Conservation (phyloP, 352 stramenopile species). For the Pythium aphanidermatum region DNA sequence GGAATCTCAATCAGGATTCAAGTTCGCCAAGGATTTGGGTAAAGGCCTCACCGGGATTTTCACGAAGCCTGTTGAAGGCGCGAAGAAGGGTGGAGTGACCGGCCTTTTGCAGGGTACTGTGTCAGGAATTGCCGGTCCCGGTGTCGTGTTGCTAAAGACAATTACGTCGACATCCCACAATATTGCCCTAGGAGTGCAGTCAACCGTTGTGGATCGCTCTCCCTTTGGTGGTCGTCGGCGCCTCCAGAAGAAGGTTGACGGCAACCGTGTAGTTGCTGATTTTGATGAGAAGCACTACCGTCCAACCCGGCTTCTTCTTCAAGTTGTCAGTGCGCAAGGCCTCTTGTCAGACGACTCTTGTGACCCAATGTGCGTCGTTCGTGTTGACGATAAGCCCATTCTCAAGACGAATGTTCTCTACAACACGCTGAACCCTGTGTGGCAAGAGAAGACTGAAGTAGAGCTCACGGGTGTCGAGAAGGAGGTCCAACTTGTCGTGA, state of each 20-base stretch:
- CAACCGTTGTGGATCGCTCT: slow-evolving; percentile 74
- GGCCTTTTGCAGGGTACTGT: slow-evolving; percentile 74
- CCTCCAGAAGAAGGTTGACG: slow-evolving; percentile 59
- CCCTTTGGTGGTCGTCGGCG: slow-evolving; percentile 71
- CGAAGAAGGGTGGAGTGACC: slow-evolving; percentile 68
- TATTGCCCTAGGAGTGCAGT: slow-evolving; percentile 68
- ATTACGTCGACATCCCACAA: slow-evolving; percentile 83
- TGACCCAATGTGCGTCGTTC: slow-evolving; percentile 70
- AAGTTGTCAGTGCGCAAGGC: slow-evolving; percentile 67
- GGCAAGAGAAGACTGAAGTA: slow-evolving; percentile 68
- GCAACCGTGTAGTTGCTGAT: slow-evolving; percentile 55
- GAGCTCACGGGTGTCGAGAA: slow-evolving; percentile 41
- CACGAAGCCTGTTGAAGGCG: slow-evolving; percentile 81
- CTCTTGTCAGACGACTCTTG: slow-evolving; percentile 71
- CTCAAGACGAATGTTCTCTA: slow-evolving; percentile 77
- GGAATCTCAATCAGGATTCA: slow-evolving; percentile 42
- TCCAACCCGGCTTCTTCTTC: slow-evolving; percentile 45
- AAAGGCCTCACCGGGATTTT: slow-evolving; percentile 84
- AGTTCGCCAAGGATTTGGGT: slow-evolving; percentile 82
- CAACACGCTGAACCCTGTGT: slow-evolving; percentile 80
- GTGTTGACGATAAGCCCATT: slow-evolving; percentile 58
- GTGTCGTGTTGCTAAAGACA: slow-evolving; percentile 75
- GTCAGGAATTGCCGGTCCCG: slow-evolving; percentile 70
- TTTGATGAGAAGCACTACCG: slow-evolving; percentile 63
- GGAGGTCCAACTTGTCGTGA: slow-evolving; percentile 74